Percentiles rank a stretch among this genome's conserved stretches.
phyloP scores from a whole-genome alignment of 345 rosid genomes.

The Xanthoceras sorbifolium region DNA sequence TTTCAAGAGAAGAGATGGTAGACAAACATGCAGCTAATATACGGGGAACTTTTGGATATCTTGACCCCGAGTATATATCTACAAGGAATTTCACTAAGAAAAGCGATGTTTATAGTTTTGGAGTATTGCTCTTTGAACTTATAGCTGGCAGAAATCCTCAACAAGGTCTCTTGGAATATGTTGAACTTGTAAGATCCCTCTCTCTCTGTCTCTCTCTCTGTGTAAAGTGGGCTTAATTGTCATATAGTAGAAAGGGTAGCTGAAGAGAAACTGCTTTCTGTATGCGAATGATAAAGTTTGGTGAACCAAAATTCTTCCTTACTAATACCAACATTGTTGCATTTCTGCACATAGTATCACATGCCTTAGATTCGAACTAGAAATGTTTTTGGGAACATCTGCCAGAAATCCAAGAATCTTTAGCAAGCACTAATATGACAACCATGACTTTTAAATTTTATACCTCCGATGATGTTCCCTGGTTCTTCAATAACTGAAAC shows the following conservation, averaged over 20 bases:
- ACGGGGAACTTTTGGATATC: conserved; percentile 95
- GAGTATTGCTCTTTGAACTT: conserved; percentile 92
- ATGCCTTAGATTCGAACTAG: too few relatives aligned
- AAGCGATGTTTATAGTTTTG: conserved; percentile 96
- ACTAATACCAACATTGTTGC: background rate
- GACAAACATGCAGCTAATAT: conserved; percentile 75
- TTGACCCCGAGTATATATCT: conserved; percentile 94
- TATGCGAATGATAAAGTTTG: background rate
- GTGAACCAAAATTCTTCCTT: background rate
- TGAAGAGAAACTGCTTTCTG: background rate
- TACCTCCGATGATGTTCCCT: background rate
- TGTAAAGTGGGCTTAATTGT: background rate
- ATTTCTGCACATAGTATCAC: too few relatives aligned
- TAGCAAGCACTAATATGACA: too few relatives aligned
- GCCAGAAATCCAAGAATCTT: too few relatives aligned
- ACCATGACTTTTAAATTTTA: too few relatives aligned
- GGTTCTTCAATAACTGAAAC: background rate
- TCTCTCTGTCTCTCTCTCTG: too few relatives aligned
- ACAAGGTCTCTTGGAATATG: conserved; percentile 95
- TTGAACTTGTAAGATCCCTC: conserved; percentile 68
- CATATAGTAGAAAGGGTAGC: background rate
- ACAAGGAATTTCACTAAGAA: conserved; percentile 84
- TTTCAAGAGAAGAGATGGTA: conserved; percentile 94
- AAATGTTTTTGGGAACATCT: too few relatives aligned
- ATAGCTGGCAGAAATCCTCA: conserved; percentile 95